Evolutionary conservation across 345 rosid species (phyloP), one percentile per base, ranked within the genome.

Genomic region (Boechera retrofracta): DNA sequence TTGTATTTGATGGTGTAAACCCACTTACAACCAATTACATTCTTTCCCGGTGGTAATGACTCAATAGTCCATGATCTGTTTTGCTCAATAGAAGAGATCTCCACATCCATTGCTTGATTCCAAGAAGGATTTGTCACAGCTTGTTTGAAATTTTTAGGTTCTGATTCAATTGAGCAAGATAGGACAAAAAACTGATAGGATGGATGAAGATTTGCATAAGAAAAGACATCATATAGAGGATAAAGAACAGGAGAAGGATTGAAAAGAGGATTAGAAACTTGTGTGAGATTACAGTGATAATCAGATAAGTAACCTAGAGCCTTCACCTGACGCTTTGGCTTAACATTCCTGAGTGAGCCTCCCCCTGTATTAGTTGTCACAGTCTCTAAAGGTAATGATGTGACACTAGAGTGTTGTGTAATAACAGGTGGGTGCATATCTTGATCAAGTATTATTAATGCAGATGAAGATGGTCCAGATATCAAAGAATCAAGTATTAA

Each of bases 151-250:
- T 32, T 12, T 0, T 1, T 10, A 0, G 45, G 58, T 18, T 66
- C 18, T 2, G 28, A 6, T 4, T 49, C 71, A 33, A 54, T 1
- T 1, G 52, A 53, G 1, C 15, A 32, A 0, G 36, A 24, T 0
- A 69, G 0, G 0, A 54, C 4, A 53, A 5, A 38, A 0, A 10
- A 2, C 0, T 24, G 10, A 5, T 53, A 69, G 0, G 2, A 0
- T 0, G 24, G 13, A 0, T 6, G 0, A 0, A 67, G 21, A 0
- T 52, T 1, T 0, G 2, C 3, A 0, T 38, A 39, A 0, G 38
- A 0, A 0, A 35, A 2, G 2, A 0, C 1, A 0, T 1, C 12
- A 4, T 33, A 33, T 0, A 33, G 0, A 0, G 5, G 69, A 9
- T 11, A 47, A 2, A 7, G 8, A 16, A 9, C 5, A 4, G 9